A percentile compares a stretch with the other conserved stretches of the same genome.
phyloP scores from a whole-genome alignment of 2,329 filamentous ascomycete genomes.

The Diaporthe sp. region DNA sequence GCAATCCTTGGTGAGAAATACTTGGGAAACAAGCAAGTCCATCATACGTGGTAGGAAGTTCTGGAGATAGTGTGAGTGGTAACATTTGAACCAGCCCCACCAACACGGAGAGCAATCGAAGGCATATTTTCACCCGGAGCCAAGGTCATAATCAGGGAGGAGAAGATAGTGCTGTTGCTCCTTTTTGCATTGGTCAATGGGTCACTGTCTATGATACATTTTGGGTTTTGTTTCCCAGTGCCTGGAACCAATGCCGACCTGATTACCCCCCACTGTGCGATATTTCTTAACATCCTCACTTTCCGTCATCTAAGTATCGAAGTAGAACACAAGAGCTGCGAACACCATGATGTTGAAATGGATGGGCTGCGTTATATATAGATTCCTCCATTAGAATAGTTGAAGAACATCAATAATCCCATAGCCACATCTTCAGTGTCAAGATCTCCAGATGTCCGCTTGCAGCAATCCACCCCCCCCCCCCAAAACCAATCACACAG shows the following conservation, averaged over 20 bases:
- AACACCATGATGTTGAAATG: too few species aligned
- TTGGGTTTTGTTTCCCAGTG: too few species aligned
- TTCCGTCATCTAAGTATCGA: too few species aligned
- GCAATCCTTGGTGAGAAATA: background rate
- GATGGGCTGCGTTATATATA: too few species aligned
- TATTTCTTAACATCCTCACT: too few species aligned
- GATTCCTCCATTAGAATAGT: too few species aligned
- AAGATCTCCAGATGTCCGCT: background rate
- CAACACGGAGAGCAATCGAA: background rate
- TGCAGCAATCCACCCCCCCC: background rate
- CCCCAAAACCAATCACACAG: background rate
- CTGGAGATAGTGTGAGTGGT: background rate
- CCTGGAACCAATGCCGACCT: too few species aligned
- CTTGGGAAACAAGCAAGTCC: background rate
- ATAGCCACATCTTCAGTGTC: background rate
- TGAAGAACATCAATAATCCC: background rate
- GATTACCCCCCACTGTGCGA: too few species aligned
- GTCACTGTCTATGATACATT: too few species aligned
- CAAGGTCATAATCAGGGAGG: background rate
- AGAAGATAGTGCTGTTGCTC: background rate
- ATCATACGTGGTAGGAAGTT: background rate
- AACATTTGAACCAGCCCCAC: background rate
- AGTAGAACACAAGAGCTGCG: background rate
- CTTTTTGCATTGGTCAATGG: background rate
- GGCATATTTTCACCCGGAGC: background rate